These are phyloP conservation scores for Collybia sordida DNA, from an alignment of 768 basidiomycete genomes.

Conservation along the genomic window DNA sequence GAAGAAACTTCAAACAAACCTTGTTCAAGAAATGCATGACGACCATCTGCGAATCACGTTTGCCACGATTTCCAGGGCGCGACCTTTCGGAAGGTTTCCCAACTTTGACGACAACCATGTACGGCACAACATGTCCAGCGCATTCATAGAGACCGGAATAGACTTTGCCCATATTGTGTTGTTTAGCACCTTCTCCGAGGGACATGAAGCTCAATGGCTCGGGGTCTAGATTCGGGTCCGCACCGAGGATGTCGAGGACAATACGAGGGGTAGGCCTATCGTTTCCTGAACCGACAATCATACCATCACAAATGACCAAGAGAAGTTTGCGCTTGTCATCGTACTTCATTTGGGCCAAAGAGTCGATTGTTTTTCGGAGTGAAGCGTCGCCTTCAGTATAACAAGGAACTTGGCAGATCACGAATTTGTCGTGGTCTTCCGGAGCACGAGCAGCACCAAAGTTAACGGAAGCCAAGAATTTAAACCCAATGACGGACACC, in stretches of 20 bases:
- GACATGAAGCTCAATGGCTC: slow-evolving; percentile 94
- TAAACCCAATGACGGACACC: slow-evolving; percentile 93
- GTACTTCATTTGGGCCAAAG: slow-evolving; percentile 90
- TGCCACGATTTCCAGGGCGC: slow-evolving; percentile 95
- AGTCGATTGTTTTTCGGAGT: slow-evolving; percentile 87
- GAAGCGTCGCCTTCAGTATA: slow-evolving; percentile 95
- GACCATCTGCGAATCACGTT: slow-evolving; percentile 96
- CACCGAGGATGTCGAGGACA: slow-evolving; percentile 94
- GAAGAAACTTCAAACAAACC: slow-evolving; percentile 37
- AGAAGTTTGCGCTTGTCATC: slow-evolving; percentile 98
- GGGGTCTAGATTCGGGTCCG: slow-evolving; percentile 89
- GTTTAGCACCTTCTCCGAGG: slow-evolving; percentile 91
- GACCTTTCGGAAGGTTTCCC: slow-evolving; percentile 94
- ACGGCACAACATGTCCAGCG: slow-evolving; percentile 94
- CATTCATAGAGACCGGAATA: slow-evolving; percentile 96
- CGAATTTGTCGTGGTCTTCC: slow-evolving; percentile 91
- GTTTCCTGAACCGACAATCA: slow-evolving; percentile 96
- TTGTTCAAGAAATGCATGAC: slow-evolving; percentile 98
- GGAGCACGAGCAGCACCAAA: slow-evolving; percentile 74
- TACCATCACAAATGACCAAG: slow-evolving; percentile 94
- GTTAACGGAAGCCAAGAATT: slow-evolving; percentile 84
- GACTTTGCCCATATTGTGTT: slow-evolving; percentile 98
- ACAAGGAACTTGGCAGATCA: slow-evolving; percentile 97
- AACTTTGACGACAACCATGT: slow-evolving; percentile 88
- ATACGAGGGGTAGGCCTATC: slow-evolving; percentile 96